Evolutionary conservation across 352 stramenopile species (phyloP), one percentile per base, ranked within the genome.

Genomic region (Lagenidium giganteum): DNA sequence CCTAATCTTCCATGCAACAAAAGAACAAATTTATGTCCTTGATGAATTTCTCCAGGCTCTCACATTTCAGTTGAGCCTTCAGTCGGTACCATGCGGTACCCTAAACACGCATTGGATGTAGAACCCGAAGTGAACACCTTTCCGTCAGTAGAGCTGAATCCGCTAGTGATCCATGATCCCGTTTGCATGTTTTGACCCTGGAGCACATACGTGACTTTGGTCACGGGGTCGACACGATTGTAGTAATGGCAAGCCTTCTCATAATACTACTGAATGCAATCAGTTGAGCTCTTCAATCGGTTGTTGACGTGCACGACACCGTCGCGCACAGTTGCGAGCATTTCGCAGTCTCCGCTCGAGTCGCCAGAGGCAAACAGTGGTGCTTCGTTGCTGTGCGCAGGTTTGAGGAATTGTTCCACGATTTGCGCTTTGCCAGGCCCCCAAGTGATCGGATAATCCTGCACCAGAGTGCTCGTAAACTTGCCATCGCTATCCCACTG

Each of bases 371-470:
- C 54, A 47, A 67, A 86, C 35, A 86, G 57, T 0, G 72, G 72
- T 20, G 61, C 37, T 24, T 72, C 59, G 17, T 58, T 54, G n/a
- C 69, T 59, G 63, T 86, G 68, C 8, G 37, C 53, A 14, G 60
- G 67, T 47, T 67, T 54, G 24, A 83, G 53, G 37, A 67, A 57
- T 38, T 58, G 76, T 9, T 64, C 62, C 17, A 83, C 56, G 44
- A 86, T 63, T 24, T 36, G 40, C 0, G 67, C 72, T 48, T 83
- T 86, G 21, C 67, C 72, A 0, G 67, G 67, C 2, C 70, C 72
- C 70, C 72, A 86, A 45, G 70, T 81, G 57, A 86, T 83, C 29
- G 72, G 70, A 50, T 86, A 83, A 39, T 80, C 29, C 6, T 63
- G 52, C 12, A 66, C 38, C 6, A 70, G 33, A 26, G 70, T 24